phyloP scores from a whole-genome alignment of 208 protist genomes.

The Naegleria lovaniensis region DNA sequence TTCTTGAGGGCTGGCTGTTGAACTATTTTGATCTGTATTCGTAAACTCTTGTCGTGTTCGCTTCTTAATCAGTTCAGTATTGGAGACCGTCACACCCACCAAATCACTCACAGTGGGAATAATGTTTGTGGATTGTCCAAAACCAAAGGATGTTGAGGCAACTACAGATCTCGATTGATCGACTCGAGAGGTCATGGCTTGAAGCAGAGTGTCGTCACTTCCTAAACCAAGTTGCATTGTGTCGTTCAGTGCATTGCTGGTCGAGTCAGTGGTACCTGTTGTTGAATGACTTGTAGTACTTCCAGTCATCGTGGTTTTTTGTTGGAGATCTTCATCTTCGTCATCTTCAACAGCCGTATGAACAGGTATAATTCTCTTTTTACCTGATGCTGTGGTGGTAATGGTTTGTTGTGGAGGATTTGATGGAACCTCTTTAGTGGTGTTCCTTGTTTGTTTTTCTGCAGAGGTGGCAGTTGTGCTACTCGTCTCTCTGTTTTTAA shows the following conservation, averaged over 20 bases:
- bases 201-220: background rate
- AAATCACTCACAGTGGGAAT: background rate
- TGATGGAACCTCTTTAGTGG: background rate
- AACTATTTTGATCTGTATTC: background rate
- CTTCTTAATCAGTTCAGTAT: background rate
- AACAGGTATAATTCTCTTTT: slow-evolving; percentile 8
- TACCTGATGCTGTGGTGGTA: background rate
- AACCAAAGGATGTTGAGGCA: background rate
- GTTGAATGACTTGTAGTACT: background rate
- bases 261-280: background rate
- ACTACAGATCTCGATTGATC: background rate
- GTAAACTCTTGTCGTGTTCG: background rate
- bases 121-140: background rate
- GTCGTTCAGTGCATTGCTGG: background rate
- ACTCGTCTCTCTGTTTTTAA: no score
- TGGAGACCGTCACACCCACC: background rate
- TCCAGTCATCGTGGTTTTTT: background rate
- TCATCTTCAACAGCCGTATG: background rate
- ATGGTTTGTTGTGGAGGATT: background rate
- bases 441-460: background rate
- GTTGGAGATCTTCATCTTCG: background rate
- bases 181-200: background rate
- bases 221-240: background rate
- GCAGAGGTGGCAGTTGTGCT: no score
- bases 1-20: background rate